These are phyloP conservation scores for Pugionium dolabratum DNA, from an alignment of 345 rosid species.

Conservation along the genomic window DNA sequence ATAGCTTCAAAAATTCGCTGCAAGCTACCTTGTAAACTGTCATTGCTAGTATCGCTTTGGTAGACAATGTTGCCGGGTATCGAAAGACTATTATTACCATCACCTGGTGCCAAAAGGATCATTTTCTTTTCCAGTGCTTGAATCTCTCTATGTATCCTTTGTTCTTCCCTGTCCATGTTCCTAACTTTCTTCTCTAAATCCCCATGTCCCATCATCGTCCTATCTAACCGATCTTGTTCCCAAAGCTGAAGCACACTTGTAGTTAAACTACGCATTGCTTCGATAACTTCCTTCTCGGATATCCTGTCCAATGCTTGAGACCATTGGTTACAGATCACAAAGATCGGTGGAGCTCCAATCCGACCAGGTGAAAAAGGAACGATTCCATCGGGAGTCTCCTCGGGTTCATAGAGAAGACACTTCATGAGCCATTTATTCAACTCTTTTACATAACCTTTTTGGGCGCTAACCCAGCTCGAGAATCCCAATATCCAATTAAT, in stretches of 20 bases:
- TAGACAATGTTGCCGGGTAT: constrained; percentile 53
- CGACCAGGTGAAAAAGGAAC: constrained; percentile 95
- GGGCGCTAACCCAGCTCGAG: constrained; percentile 77
- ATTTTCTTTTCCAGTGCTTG: constrained; percentile 89
- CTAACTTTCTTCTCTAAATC: constrained; percentile 65
- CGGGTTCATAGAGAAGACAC: constrained; percentile 87
- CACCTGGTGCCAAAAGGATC: constrained; percentile 45
- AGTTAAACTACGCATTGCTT: constrained; percentile 69
- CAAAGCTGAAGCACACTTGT: constrained; percentile 67
- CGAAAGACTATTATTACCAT: constrained; percentile 29
- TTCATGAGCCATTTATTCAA: constrained; percentile 83
- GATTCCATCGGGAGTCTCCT: constrained; percentile 80
- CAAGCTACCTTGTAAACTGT: constrained; percentile 69
- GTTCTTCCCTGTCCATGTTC: constrained; percentile 76
- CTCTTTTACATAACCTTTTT: constrained; percentile 72
- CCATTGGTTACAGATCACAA: constrained; percentile 97
- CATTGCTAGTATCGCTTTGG: constrained; percentile 69
- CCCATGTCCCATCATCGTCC: constrained; percentile 54
- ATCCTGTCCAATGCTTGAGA: constrained; percentile 72
- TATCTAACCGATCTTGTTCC: constrained; percentile 72
- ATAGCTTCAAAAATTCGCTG: constrained; percentile 78
- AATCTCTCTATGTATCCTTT: constrained; percentile 81
- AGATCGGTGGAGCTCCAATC: constrained; percentile 87
- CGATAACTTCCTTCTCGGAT: constrained; percentile 85
- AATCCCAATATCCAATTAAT: constrained; percentile 72